Evolutionary conservation across 352 stramenopile genomes (phyloP), one percentile per base, ranked within the genome.

Genomic region (Globisporangium cylindrosporum): DNA sequence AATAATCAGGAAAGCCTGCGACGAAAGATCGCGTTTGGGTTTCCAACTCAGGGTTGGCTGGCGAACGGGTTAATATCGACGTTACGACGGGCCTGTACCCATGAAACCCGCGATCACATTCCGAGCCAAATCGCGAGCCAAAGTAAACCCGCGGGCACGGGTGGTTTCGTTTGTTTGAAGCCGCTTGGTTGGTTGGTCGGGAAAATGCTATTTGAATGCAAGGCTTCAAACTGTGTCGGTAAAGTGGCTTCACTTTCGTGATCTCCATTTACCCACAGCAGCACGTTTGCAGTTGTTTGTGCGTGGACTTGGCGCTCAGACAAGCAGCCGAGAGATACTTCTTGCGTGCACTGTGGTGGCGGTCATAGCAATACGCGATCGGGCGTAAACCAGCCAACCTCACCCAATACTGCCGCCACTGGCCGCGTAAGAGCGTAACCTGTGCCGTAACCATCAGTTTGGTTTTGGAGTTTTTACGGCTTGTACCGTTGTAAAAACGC

Each of bases 401-500:
- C 5, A 48, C 15, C 41, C 43, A 51, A 46, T 6, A 46, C 14
- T 46, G 14, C 43, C 18, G 20, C 10, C 43, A 32, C 27, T 3
- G 27, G 0, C 27, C 27, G 27, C 27, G 27, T 18, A n/a, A 34
- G 54, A 59, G 8, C 27, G 54, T 59, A 59, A 59, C 54, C 54
- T 59, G 41, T 25, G 34, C 18, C 59, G 15, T 64, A 64, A 64
- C 59, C 59, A 64, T 64, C 48, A 20, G 48, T 56, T 56, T 29
- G 14, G 0, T 10, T 25, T 2, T 25, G 12, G 15, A 36, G 7
- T 64, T 57, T 64, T 64, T 64, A 64, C 59, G 59, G 36, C 32
- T 56, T 34, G 59, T 64, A 64, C 59, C 59, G 24, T 64, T 24
- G 59, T 64, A 64, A 64, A 56, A 64, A 64, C 6, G 15, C 6